A percentile compares a stretch with the other conserved stretches of the same genome.
phyloP scores from a whole-genome alignment of 306 rosid species.

The Cajanus cajan region DNA sequence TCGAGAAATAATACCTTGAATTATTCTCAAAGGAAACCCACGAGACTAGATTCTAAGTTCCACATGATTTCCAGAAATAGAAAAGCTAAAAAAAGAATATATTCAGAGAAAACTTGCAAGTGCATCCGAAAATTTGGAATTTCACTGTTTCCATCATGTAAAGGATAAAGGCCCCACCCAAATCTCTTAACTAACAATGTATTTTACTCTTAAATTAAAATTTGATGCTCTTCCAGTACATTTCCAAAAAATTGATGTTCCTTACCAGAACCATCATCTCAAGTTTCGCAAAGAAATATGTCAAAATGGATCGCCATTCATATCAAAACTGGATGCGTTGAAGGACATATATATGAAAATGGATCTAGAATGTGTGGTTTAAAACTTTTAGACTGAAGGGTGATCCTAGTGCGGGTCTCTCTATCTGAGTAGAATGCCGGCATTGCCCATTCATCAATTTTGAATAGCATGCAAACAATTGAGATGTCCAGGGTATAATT shows the following conservation, averaged over 20 bases:
- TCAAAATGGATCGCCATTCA: background rate
- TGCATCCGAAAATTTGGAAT: background rate
- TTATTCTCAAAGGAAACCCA: background rate
- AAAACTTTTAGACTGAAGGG: background rate
- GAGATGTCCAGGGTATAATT: background rate
- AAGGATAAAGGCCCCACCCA: background rate
- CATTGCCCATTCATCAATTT: background rate
- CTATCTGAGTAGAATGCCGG: background rate
- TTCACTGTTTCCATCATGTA: background rate
- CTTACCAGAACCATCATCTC: background rate
- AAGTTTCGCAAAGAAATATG: background rate
- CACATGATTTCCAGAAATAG: background rate
- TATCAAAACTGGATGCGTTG: background rate
- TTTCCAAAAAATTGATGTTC: background rate
- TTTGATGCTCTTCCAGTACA: background rate
- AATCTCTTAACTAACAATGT: background rate
- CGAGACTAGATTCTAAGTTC: background rate
- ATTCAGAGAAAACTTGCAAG: background rate
- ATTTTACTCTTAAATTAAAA: background rate
- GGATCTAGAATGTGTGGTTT: background rate
- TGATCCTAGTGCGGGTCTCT: background rate
- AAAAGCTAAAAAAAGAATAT: background rate
- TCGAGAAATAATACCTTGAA: background rate
- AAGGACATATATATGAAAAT: background rate
- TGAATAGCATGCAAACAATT: background rate